Percentiles rank a stretch among this genome's conserved stretches.
phyloP scores from a whole-genome alignment of 148 eudicot genomes.

The Drosera capensis region DNA sequence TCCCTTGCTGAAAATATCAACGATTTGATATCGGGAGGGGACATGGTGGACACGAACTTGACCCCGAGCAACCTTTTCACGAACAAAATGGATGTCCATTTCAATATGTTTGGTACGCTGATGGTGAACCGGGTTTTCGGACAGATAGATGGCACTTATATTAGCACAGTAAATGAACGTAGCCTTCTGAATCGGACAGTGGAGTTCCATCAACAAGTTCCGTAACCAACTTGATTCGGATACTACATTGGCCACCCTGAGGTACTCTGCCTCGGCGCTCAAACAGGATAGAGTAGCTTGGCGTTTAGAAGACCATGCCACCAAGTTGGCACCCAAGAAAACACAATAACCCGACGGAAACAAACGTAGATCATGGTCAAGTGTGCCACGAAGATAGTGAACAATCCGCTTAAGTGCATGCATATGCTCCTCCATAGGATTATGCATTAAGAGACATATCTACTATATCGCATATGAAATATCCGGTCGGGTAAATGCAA shows the following conservation, averaged over 20 bases:
- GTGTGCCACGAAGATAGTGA: neutral
- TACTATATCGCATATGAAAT: neutral
- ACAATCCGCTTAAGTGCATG: neutral
- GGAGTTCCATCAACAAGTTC: neutral
- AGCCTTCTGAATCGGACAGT: too few species aligned
- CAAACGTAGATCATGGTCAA: neutral
- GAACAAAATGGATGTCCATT: too few species aligned
- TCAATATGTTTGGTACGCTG: too few species aligned
- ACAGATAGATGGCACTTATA: too few species aligned
- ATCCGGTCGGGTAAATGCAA: neutral
- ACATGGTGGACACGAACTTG: slow-evolving; percentile 4
- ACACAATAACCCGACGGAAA: neutral
- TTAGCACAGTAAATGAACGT: too few species aligned
- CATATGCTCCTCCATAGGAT: neutral
- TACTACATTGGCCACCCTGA: neutral
- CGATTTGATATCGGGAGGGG: neutral
- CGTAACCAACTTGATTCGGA: neutral
- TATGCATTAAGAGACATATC: neutral
- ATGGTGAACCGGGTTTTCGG: too few species aligned
- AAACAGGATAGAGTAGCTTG: neutral
- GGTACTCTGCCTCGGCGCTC: neutral
- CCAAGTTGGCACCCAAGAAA: neutral
- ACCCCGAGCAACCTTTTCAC: neutral
- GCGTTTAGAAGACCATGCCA: neutral
- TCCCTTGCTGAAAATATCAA: slow-evolving; percentile 1